A percentile compares a stretch with the other conserved stretches of the same genome.
Evolutionary conservation across 2,329 filamentous ascomycete genomes (phyloP).

Genomic region (Passalora sequoiae): DNA sequence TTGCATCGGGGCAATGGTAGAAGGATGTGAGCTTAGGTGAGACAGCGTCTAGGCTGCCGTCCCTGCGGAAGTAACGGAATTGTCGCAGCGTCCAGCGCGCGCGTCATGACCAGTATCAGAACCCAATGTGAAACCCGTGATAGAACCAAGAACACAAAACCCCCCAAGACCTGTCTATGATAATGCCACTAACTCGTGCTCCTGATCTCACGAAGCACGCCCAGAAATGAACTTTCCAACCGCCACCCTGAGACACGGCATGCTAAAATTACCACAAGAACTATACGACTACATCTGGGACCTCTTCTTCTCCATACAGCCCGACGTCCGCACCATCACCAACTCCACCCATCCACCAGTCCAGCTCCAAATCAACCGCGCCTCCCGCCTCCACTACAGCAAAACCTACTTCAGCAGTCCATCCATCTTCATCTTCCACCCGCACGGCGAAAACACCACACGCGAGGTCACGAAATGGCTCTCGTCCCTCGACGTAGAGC

Average conservation of each 20-base stretch:
- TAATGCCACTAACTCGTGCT: no score
- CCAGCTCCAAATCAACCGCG: not conserved
- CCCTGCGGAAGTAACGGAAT: no score
- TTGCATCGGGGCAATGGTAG: no score
- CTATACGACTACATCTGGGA: conserved; percentile 5
- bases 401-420: not conserved
- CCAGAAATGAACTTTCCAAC: not conserved
- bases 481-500: not conserved
- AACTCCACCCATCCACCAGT: not conserved
- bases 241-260: no score
- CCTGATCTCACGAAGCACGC: not conserved
- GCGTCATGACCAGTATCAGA: no score
- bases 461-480: not conserved
- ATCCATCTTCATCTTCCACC: not conserved
- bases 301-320: not conserved
- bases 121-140: no score
- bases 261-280: not conserved
- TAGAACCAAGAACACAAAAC: no score
- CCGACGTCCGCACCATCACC: not conserved
- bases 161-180: no score
- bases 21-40: no score
- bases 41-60: no score
- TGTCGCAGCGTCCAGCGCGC: no score
- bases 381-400: not conserved
- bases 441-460: no score